Conservation (phyloP, 2,329 filamentous ascomycete genomes). For the Trichoderma koningiopsis region DNA sequence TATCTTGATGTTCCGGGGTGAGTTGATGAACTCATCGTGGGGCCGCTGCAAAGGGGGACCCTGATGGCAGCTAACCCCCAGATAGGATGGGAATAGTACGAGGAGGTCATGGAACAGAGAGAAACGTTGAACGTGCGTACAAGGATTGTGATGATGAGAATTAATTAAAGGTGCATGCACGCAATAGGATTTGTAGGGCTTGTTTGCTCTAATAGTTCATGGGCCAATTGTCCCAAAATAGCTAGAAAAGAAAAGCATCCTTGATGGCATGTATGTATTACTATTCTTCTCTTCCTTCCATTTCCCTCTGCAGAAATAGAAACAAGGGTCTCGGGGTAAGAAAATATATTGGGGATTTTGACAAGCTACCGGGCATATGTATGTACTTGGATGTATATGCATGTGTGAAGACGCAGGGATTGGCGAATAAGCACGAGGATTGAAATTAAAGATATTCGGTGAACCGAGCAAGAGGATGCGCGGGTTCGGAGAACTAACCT, state of each 20-base stretch:
- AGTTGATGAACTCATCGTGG: neutral
- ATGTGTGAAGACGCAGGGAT: neutral
- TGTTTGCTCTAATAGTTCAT: neutral
- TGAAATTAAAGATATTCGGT: slow-evolving; percentile 18
- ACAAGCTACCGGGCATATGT: neutral
- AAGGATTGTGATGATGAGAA: neutral
- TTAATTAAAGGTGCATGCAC: neutral
- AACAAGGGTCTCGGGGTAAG: slow-evolving; percentile 4
- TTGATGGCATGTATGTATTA: no score
- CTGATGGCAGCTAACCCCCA: neutral
- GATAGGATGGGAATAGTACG: neutral
- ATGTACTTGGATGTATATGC: no score
- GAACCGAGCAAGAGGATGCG: neutral
- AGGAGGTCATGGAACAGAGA: neutral
- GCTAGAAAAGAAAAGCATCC: no score
- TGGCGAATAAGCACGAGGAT: neutral
- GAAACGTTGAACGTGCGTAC: neutral
- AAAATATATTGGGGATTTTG: neutral
- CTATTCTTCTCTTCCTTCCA: neutral
- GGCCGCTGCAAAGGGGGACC: neutral
- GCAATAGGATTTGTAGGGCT: neutral
- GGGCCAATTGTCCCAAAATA: neutral
- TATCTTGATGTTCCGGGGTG: neutral
- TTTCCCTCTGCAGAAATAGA: neutral
- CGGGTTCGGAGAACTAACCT: neutral